A percentile compares a stretch with the other conserved stretches of the same genome.
These are phyloP conservation scores for Fusarium torulosum DNA, from an alignment of 2,329 filamentous ascomycete genomes.

Conservation along the genomic window DNA sequence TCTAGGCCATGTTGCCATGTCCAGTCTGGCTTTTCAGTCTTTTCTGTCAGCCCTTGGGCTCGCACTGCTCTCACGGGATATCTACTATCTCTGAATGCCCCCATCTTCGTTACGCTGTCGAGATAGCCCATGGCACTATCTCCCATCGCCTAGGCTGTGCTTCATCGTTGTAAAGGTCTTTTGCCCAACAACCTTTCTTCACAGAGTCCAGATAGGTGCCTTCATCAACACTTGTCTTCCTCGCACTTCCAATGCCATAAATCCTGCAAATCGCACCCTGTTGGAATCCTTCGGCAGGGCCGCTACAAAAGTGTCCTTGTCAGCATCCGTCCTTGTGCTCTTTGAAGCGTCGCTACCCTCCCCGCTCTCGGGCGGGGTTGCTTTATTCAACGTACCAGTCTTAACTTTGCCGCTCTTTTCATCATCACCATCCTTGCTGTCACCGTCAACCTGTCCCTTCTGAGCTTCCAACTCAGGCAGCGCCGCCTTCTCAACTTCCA, in stretches of 20 bases:
- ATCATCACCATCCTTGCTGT: constrained; percentile 58
- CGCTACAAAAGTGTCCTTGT: constrained; percentile 55
- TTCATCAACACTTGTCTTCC: constrained; percentile 81
- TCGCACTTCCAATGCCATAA: constrained; percentile 79
- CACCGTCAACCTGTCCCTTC: constrained; percentile 58
- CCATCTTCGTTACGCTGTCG: neutral
- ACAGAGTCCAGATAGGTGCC: constrained; percentile 77
- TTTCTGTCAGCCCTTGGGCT: constrained; percentile 1
- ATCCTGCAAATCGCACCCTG: constrained; percentile 80
- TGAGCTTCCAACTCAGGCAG: constrained; percentile 71
- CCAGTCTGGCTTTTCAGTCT: constrained; percentile 6
- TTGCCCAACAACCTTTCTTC: constrained; percentile 5
- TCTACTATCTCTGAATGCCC: constrained; percentile 12
- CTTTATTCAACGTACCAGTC: constrained; percentile 59
- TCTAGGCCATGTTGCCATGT: constrained; percentile 27
- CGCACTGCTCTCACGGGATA: constrained; percentile 7
- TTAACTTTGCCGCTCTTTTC: constrained; percentile 62
- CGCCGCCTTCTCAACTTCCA: constrained; percentile 85
- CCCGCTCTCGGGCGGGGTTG: constrained; percentile 29
- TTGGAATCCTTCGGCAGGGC: constrained; percentile 59
- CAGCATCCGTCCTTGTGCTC: constrained; percentile 52
- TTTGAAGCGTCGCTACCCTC: constrained; percentile 50
- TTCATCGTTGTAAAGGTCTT: constrained; percentile 2
- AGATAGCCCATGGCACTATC: constrained; percentile 7
- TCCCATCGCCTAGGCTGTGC: constrained; percentile 3